These are phyloP conservation scores for Sarcodon aspratus DNA, from an alignment of 768 basidiomycete species.

Conservation along the genomic window DNA sequence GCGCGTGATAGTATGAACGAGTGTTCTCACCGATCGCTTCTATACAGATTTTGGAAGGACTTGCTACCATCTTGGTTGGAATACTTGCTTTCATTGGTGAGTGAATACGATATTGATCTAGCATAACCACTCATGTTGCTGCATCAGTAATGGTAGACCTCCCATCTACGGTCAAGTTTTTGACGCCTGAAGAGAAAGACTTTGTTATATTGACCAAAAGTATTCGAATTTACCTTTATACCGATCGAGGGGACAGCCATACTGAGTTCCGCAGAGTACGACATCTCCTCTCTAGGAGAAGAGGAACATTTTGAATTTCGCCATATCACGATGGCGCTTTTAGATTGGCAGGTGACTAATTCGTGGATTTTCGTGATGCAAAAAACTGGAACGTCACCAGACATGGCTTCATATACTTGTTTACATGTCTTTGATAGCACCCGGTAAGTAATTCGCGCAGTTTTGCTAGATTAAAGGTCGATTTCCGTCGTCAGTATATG, in stretches of 20 bases:
- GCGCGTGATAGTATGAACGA: neutral
- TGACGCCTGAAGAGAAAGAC: conserved; percentile 48
- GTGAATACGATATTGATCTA: conserved; percentile 2
- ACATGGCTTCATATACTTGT: conserved; percentile 46
- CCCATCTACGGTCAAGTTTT: conserved; percentile 44
- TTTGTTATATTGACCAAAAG: conserved; percentile 47
- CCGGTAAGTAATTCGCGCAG: conserved; percentile 34
- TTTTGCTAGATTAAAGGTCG: neutral
- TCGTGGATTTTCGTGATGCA: too few species aligned
- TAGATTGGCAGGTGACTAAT: conserved; percentile 69
- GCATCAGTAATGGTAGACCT: conserved; percentile 53
- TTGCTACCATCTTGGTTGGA: conserved; percentile 46
- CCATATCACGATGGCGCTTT: conserved; percentile 41
- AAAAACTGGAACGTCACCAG: too few species aligned
- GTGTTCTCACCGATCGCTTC: neutral
- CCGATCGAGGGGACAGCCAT: neutral
- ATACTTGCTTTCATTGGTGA: conserved; percentile 38
- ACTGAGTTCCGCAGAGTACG: conserved; percentile 29
- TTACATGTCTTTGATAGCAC: conserved; percentile 46
- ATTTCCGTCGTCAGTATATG: conserved; percentile 35
- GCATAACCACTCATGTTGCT: neutral
- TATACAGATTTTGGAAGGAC: conserved; percentile 49
- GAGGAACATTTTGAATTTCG: conserved; percentile 47
- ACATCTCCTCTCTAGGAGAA: conserved; percentile 45
- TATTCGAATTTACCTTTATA: conserved; percentile 15